Conservation (phyloP, 148 eudicot species). For the Heliamphora exappendiculata region DNA sequence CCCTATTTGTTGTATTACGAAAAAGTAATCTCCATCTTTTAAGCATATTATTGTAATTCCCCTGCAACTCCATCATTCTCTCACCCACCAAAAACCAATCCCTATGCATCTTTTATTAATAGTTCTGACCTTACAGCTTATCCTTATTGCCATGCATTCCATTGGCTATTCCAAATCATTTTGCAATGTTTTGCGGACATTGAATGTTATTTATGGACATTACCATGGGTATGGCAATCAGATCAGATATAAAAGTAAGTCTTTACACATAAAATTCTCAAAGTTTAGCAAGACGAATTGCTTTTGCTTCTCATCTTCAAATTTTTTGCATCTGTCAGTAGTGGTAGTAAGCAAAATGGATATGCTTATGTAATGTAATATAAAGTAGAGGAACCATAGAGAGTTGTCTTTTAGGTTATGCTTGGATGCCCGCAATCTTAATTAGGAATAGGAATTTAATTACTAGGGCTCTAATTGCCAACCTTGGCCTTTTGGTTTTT, state of each 20-base stretch:
- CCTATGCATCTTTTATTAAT: not conserved
- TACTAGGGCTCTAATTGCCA: too few species aligned
- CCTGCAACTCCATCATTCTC: not conserved
- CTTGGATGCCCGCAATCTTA: too few species aligned
- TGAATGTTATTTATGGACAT: not conserved
- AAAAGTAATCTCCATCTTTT: too few species aligned
- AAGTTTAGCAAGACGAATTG: not conserved
- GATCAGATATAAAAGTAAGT: slow-evolving; percentile 1
- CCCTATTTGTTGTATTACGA: not conserved
- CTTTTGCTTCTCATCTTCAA: not conserved
- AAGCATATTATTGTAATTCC: too few species aligned
- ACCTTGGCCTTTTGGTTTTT: too few species aligned
- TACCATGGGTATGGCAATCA: not conserved
- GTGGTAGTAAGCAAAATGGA: too few species aligned
- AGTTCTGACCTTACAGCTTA: not conserved
- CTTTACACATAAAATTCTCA: not conserved
- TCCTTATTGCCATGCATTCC: not conserved
- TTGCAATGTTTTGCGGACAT: too few species aligned
- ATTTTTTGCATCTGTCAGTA: too few species aligned
- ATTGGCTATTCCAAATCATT: not conserved
- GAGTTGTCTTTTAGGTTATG: not conserved
- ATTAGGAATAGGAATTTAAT: too few species aligned
- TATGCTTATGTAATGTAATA: too few species aligned
- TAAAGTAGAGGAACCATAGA: too few species aligned
- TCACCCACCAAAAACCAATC: not conserved